Conservation (phyloP, 2,329 filamentous ascomycete species). For the Hymenoscyphus fraxineus region DNA sequence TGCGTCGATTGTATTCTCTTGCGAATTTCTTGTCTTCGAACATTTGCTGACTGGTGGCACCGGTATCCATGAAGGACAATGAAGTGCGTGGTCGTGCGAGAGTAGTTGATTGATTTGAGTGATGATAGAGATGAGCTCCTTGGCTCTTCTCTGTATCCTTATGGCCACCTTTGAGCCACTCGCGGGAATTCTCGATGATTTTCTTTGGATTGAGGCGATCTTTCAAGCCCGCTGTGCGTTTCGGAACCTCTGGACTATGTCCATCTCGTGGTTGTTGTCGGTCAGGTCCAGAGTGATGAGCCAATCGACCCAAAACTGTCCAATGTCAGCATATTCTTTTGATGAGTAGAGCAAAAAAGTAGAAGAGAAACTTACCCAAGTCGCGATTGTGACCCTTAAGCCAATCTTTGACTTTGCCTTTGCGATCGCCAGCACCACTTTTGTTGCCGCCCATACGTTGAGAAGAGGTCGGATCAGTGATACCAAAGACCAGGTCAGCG, state of each 20-base stretch:
- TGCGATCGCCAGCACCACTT: neutral
- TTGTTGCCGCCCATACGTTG: neutral
- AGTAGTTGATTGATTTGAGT: neutral
- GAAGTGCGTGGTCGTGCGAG: slow-evolving; percentile 5
- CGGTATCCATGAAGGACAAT: neutral
- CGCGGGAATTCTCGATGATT: neutral
- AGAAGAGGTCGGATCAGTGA: neutral
- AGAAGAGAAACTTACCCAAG: neutral
- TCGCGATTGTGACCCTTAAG: neutral
- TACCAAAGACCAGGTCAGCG: slow-evolving; percentile 41
- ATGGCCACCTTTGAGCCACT: neutral
- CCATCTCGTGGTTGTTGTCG: neutral
- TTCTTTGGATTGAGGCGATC: neutral
- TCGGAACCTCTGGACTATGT: slow-evolving; percentile 1
- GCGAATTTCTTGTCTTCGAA: slow-evolving; percentile 21
- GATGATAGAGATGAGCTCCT: neutral
- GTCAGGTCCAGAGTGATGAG: neutral
- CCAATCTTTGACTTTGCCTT: slow-evolving; percentile 5
- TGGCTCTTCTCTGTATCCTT: neutral
- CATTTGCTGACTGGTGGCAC: slow-evolving; percentile 12
- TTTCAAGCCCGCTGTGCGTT: neutral
- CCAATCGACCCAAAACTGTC: neutral
- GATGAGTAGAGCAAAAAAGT: neutral
- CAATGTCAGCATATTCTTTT: neutral
- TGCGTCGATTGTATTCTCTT: slow-evolving; percentile 40